Evolutionary conservation across 192 early-diverging fungal species (phyloP), one percentile per base, ranked within the genome.

Genomic region (Backusella sp.): DNA sequence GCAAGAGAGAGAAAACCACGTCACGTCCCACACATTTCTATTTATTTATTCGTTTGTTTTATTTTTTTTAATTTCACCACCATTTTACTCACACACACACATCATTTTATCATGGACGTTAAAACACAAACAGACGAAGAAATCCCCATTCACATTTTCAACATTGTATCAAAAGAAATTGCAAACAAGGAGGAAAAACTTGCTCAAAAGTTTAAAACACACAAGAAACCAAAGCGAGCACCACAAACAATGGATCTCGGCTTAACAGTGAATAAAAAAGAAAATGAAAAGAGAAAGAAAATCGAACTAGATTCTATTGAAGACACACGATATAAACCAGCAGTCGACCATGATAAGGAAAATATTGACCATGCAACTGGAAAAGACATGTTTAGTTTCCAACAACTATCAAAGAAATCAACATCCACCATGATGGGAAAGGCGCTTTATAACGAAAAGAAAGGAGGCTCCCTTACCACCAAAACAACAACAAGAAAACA

Each of bases 111-210:
- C 53, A 73, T 75, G 59, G 56, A 73, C 37, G 42, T 72, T 34
- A 76, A 52, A 30, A 14, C 42, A 67, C 76, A 68, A 66, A 66
- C 67, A 3, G 76, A 83, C 30, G 83, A 88, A 41, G 87, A 83
- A 73, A 86, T 86, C 36, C 77, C 82, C 11, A 68, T 77, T 11
- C 85, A 86, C 68, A 83, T 88, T 75, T 75, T 72, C 37, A 80
- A 74, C 34, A 65, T 21, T 4, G 80, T 88, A 4, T 42, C 72
- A 21, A n/a, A 11, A 3, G 68, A 77, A 66, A 72, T 77, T 46
- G 83, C 79, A 9, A 74, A 79, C 21, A 21, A 75, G 19, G 87
- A 88, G 74, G 69, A 76, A 2, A 66, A 52, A 12, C 30, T 86
- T 7, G 80, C 82, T 11, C 80, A 73, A 52, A 70, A 23, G 39